Base-by-base conservation (phyloP, 108 stramenopile species). In the Skeletonema potamos region DNA sequence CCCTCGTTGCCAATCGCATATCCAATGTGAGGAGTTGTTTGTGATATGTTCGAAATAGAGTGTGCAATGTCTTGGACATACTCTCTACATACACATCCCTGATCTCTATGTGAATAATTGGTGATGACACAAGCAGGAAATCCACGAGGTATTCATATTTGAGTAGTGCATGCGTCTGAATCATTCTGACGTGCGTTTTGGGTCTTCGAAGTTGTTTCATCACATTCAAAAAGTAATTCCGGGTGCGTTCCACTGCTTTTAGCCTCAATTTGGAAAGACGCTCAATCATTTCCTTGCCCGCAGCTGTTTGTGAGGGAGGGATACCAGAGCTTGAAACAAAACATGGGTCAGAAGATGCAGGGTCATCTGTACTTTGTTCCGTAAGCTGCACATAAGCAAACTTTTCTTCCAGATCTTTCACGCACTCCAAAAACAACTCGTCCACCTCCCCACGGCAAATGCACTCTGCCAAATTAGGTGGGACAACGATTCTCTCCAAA, bases 121-220 rank as follows among this genome's bases (percentile, higher is more conserved):
- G 96, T 13, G 87, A 83, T 29, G 97, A 93, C 18, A 88, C 83
- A 63, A 81, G 58, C 46, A 99, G 66, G 79, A 99, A 99, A 28
- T 96, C 91, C 8, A 51, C 48, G 48, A 51, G 48, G 51, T 86
- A 80, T 27, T 88, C 82, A 73, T 96, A 97, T 58, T 93, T 90
- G 39, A 99, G 82, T 58, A 99, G 83, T 15, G 87, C 88, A 72
- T 95, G 88, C 29, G 93, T 88, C 75, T 99, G 99, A 55, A 99
- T 86, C 82, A 98, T 97, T 28, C 97, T 92, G 64, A 99, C 88
- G 74, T 99, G 98, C 12, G 97, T 98, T 75, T 96, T 91, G 0
- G 92, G 91, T 61, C 84, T 74, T 36, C 89, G 66, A 54, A 95
- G 70, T 37, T 88, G 65, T 26, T 76, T 71, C 65, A 97, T 91